Percentiles rank a stretch among this genome's conserved stretches.
Conservation (phyloP, 75 land plant genomes). For the Selaginella tamariscina region DNA sequence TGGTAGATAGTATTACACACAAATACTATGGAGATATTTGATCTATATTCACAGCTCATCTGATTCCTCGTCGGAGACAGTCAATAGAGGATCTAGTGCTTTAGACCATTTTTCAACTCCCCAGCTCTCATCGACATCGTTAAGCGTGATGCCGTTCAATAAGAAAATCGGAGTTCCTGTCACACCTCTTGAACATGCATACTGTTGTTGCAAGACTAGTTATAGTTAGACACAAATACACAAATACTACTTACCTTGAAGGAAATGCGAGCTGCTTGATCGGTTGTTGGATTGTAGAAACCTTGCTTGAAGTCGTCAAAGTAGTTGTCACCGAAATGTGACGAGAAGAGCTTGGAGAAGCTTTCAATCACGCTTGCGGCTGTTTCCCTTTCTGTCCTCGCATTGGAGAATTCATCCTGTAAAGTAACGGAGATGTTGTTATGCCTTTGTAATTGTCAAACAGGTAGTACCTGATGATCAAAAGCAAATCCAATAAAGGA, state of each 20-base stretch:
- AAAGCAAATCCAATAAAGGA: slow-evolving; percentile 52
- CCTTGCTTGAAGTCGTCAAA: slow-evolving; percentile 26
- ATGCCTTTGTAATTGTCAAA: no score
- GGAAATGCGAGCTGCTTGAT: slow-evolving; percentile 52
- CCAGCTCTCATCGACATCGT: slow-evolving; percentile 40
- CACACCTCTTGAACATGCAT: slow-evolving; percentile 84
- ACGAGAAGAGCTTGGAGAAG: neutral
- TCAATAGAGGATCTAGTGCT: slow-evolving; percentile 54
- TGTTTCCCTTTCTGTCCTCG: slow-evolving; percentile 31
- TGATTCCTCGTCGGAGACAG: no score
- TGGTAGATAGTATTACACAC: no score
- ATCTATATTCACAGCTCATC: no score
- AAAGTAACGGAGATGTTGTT: no score
- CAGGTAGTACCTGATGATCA: slow-evolving; percentile 45
- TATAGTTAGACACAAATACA: neutral
- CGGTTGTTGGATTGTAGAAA: slow-evolving; percentile 42
- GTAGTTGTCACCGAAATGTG: slow-evolving; percentile 7
- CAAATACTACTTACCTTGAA: slow-evolving; percentile 51
- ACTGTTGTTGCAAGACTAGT: slow-evolving; percentile 26
- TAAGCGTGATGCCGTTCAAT: slow-evolving; percentile 57
- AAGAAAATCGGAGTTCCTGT: slow-evolving; percentile 66
- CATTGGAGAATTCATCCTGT: slow-evolving; percentile 45
- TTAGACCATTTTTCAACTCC: slow-evolving; percentile 45
- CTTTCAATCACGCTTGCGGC: slow-evolving; percentile 27
- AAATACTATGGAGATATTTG: no score